Percentiles rank a stretch among this genome's conserved stretches.
Conservation (phyloP, 768 basidiomycete species). For the Xerocomellus dryophilus region DNA sequence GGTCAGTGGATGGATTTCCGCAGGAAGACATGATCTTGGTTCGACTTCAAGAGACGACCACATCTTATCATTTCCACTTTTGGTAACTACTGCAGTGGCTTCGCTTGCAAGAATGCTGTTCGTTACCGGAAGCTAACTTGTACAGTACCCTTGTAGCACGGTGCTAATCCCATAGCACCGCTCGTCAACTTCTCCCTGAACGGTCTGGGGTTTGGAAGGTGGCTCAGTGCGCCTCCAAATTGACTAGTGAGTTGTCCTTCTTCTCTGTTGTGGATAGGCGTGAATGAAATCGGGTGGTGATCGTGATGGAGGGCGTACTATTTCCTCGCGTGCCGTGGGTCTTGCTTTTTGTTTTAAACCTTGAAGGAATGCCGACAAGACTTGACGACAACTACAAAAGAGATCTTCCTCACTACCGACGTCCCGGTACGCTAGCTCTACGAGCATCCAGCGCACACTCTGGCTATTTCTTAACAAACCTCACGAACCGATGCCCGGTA, state of each 20-base stretch:
- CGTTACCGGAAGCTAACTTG: not conserved
- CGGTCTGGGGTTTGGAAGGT: not conserved
- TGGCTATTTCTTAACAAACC: not conserved
- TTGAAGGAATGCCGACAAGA: not conserved
- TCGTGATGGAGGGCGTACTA: too few species aligned
- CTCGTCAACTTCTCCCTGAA: not conserved
- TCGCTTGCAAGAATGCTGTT: not conserved
- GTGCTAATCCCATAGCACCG: too few species aligned
- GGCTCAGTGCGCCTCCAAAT: not conserved
- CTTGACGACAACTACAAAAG: not conserved
- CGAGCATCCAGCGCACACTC: not conserved
- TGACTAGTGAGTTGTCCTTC: not conserved
- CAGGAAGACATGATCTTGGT: conserved; percentile 43
- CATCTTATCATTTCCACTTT: conserved; percentile 12
- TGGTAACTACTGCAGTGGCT: not conserved
- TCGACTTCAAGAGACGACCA: not conserved
- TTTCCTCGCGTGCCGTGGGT: not conserved
- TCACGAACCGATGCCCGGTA: not conserved
- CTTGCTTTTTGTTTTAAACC: too few species aligned
- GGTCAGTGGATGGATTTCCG: conserved; percentile 59
- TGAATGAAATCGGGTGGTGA: not conserved
- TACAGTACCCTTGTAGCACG: too few species aligned
- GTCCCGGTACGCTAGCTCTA: not conserved
- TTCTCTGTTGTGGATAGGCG: not conserved
- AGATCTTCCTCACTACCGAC: not conserved